Evolutionary conservation across 192 early-diverging fungal species (phyloP).

Genomic region (Coemansia sp.): DNA sequence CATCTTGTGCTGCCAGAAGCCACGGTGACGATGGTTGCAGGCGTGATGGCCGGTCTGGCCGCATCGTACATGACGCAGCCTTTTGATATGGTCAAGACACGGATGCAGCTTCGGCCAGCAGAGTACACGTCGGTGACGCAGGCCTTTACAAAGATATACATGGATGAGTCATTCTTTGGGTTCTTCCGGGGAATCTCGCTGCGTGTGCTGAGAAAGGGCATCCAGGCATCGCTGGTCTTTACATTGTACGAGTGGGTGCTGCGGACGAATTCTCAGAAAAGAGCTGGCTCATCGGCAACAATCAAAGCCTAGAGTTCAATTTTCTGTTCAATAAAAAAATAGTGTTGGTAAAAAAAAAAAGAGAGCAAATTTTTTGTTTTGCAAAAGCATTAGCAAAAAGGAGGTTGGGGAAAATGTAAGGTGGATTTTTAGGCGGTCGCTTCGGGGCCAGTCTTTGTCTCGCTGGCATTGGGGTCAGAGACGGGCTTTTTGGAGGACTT

Average conservation of each 20-base stretch:
- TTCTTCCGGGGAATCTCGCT: slow-evolving; percentile 85
- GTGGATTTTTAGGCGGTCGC: not conserved
- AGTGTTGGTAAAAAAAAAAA: not conserved
- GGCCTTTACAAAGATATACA: slow-evolving; percentile 52
- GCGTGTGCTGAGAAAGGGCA: slow-evolving; percentile 77
- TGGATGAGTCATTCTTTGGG: slow-evolving; percentile 72
- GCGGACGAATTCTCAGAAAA: slow-evolving; percentile 14
- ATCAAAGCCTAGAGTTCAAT: slow-evolving; percentile 10
- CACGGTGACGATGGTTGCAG: slow-evolving; percentile 63
- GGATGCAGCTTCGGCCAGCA: slow-evolving; percentile 83
- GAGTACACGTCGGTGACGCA: slow-evolving; percentile 59
- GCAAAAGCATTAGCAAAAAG: too few relatives aligned
- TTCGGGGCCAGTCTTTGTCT: not conserved
- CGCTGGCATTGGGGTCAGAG: slow-evolving; percentile 3
- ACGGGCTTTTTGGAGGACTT: slow-evolving; percentile 15
- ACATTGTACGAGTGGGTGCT: slow-evolving; percentile 82
- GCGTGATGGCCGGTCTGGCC: slow-evolving; percentile 65
- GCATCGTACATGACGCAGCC: slow-evolving; percentile 87
- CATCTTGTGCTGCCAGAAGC: slow-evolving; percentile 56
- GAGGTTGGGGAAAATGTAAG: not conserved
- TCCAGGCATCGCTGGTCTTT: slow-evolving; percentile 86
- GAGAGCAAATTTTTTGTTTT: not conserved
- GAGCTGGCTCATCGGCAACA: slow-evolving; percentile 2
- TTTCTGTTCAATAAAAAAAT: not conserved
- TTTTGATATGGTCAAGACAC: slow-evolving; percentile 91